These are phyloP conservation scores for Plasmodium falciparum DNA, from an alignment of 169 alveolate species.

Conservation along the genomic window DNA sequence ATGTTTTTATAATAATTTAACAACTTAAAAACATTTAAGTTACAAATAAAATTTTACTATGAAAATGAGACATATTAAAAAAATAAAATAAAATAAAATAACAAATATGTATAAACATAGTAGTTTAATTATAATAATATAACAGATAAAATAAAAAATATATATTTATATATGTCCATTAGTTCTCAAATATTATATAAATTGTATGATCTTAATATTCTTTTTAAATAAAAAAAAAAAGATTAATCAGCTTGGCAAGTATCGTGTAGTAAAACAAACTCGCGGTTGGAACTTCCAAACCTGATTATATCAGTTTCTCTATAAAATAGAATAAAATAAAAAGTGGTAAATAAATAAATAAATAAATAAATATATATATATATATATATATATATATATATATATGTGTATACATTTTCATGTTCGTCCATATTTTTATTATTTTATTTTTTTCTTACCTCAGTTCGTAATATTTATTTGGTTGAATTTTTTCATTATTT, in stretches of 20 bases:
- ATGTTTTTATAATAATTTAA: background rate
- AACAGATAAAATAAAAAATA: no score
- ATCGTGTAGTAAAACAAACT: conserved; percentile 57
- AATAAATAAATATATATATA: background rate
- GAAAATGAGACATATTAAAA: background rate
- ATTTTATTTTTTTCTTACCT: conserved; percentile 34
- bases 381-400: background rate
- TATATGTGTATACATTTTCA: no score
- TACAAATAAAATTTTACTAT: background rate
- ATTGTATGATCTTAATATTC: no score
- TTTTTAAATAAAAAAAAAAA: conserved; percentile 4
- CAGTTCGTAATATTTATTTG: conserved; percentile 94
- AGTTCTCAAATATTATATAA: no score
- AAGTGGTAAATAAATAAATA: background rate
- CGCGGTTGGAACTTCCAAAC: conserved; percentile 65
- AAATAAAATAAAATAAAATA: background rate
- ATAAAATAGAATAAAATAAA: background rate
- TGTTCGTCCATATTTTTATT: background rate
- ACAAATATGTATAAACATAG: no score
- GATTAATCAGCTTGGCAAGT: background rate
- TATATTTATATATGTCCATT: no score
- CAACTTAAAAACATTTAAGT: conserved; percentile 10
- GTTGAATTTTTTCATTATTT: conserved; percentile 92
- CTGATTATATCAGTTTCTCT: conserved; percentile 54
- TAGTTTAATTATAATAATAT: no score